These are phyloP conservation scores for Hypoxylon trugodes DNA, from an alignment of 495 filamentous ascomycete genomes.

Conservation along the genomic window DNA sequence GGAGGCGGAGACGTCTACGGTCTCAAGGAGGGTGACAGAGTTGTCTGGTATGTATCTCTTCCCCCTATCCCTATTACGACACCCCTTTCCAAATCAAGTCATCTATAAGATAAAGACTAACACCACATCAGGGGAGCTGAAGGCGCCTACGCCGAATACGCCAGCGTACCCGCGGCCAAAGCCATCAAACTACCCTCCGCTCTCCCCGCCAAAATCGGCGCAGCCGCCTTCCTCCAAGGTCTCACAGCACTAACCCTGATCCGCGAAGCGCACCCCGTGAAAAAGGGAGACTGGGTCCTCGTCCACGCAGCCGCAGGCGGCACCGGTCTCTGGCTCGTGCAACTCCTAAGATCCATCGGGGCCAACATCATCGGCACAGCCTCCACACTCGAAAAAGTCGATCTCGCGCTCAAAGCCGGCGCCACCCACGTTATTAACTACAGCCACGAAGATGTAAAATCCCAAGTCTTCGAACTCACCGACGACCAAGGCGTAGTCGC, in stretches of 20 bases:
- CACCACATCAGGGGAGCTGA: slow-evolving; percentile 51
- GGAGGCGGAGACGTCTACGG: slow-evolving; percentile 44
- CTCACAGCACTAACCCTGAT: slow-evolving; percentile 86
- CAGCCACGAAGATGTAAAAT: slow-evolving; percentile 69
- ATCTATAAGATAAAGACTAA: not conserved
- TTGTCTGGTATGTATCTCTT: slow-evolving; percentile 60
- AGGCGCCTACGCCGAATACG: slow-evolving; percentile 78
- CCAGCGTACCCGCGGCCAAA: slow-evolving; percentile 64
- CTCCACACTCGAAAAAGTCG: slow-evolving; percentile 74
- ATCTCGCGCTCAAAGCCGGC: slow-evolving; percentile 71
- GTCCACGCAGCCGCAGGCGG: slow-evolving; percentile 93
- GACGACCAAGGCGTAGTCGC: slow-evolving; percentile 74
- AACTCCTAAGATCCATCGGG: slow-evolving; percentile 76
- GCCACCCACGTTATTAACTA: slow-evolving; percentile 80
- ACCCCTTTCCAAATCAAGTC: not conserved
- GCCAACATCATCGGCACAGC: slow-evolving; percentile 87
- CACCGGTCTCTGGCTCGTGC: slow-evolving; percentile 79
- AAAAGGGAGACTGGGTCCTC: slow-evolving; percentile 80
- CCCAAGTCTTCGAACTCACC: slow-evolving; percentile 74
- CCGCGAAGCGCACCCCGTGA: slow-evolving; percentile 77
- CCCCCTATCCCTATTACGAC: not conserved
- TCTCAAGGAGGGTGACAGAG: slow-evolving; percentile 70
- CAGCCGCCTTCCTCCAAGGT: slow-evolving; percentile 79
- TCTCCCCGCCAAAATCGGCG: slow-evolving; percentile 68
- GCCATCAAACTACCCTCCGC: slow-evolving; percentile 70